Evolutionary conservation across 257 asterid species (phyloP), one percentile per base, ranked within the genome.

Genomic region (Solanum pinnatisectum): DNA sequence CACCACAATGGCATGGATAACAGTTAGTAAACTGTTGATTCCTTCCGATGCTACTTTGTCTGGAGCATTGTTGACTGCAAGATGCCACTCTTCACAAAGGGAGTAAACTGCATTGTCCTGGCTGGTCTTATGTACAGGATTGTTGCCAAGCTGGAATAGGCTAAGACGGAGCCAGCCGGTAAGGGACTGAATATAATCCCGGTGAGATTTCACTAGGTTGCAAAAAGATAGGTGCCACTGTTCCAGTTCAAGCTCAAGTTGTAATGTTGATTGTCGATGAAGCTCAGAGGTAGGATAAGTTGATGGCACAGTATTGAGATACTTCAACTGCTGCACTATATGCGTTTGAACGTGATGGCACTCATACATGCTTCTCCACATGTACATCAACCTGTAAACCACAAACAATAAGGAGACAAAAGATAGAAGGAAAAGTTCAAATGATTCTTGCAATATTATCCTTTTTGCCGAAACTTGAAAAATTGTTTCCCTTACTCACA

Each of bases 301-400:
- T 1, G 98, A 94, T 10, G 98, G 95, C 42, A 90, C 77, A 83
- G 90, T 73, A 89, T 91, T 93, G 84, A 97, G 95, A 89, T 95
- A 95, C 91, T 94, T 97, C 90, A 97, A 94, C 90, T 96, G 99
- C 92, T 96, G 98, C 68, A 96, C 99, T 85, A 96, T 97, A 95
- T 95, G 98, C 7, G 95, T 95, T 78, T 97, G 99, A 65, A 96
- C 98, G 78, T 96, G 99, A 91, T 97, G 99, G 92, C 94, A 93
- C 87, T 97, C 99, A 10, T 96, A 95, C 99, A 97, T 97, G 93
- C 98, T 97, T 93, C 98, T 93, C 99, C 99, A 97, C 99, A 97
- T 95, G 87, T 93, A 89, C 94, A 93, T 94, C 85, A 93, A 92
- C 90, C 99, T 97, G 89, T 40, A 84, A 86, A 30, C 87, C 67